Evolutionary conservation across 2,329 filamentous ascomycete species (phyloP).

Genomic region (Ophiostoma pallidulum): DNA sequence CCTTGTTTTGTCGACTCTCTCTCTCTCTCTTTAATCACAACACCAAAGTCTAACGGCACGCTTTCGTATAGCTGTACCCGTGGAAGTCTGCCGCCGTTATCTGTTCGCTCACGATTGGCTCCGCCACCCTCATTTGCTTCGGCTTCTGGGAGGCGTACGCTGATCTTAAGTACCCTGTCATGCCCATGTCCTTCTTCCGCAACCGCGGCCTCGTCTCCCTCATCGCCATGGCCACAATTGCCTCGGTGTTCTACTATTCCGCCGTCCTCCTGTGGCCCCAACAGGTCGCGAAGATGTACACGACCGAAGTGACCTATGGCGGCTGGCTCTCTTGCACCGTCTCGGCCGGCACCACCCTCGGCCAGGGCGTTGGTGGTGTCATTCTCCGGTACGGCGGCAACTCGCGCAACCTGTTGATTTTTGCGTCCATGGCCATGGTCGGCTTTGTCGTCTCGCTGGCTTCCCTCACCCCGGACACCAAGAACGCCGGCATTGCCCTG

Average conservation of each 20-base stretch:
- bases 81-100: constrained; percentile 33
- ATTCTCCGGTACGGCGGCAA: constrained; percentile 28
- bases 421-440: constrained; percentile 29
- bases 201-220: background rate
- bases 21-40: too few relatives aligned
- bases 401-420: constrained; percentile 28
- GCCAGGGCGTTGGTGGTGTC: constrained; percentile 25
- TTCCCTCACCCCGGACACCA: constrained; percentile 24
- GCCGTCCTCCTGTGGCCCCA: constrained; percentile 19
- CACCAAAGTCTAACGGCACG: too few relatives aligned
- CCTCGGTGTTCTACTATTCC: constrained; percentile 4
- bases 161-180: constrained; percentile 18
- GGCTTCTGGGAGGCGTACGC: constrained; percentile 29
- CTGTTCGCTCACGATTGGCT: constrained; percentile 28
- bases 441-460: constrained; percentile 27
- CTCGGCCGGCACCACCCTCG: constrained; percentile 25
- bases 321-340: constrained; percentile 30
- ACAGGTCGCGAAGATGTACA: constrained; percentile 27
- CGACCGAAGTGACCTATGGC: constrained; percentile 25
- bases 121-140: constrained; percentile 25
- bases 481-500: constrained; percentile 25
- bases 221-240: background rate
- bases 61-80: constrained; percentile 23
- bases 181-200: constrained; percentile 5
- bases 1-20: too few relatives aligned